phyloP scores from a whole-genome alignment of 106 monocot species.

The Alisma plantagoaquatica region DNA sequence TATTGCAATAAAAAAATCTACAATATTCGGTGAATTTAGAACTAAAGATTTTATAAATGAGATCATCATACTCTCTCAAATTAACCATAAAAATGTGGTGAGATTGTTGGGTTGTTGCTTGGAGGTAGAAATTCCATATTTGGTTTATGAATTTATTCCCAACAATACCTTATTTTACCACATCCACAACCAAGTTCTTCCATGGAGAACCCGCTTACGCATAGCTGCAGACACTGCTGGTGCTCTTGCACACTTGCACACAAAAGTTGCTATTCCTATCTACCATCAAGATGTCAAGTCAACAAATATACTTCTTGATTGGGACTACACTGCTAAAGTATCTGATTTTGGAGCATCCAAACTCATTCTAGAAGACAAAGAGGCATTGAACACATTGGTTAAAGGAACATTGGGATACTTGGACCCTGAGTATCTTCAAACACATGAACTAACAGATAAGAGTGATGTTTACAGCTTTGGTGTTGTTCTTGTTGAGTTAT shows the following conservation, averaged over 20 bases:
- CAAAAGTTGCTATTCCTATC: conserved; percentile 1
- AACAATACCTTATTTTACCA: conserved; percentile 2
- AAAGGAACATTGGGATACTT: conserved; percentile 10
- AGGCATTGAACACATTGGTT: not conserved
- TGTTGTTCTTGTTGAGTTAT: conserved; percentile 7
- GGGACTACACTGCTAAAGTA: conserved; percentile 5
- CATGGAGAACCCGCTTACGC: not conserved
- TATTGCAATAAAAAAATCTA: conserved; percentile 26
- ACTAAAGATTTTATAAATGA: conserved; percentile 21
- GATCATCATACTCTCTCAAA: conserved; percentile 16
- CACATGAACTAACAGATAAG: not conserved
- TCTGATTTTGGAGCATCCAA: conserved; percentile 14
- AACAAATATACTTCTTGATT: conserved; percentile 8
- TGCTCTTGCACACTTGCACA: conserved; percentile 5
- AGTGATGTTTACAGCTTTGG: conserved; percentile 16
- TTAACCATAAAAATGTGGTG: conserved; percentile 23
- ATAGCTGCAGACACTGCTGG: conserved; percentile 1
- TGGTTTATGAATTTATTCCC: conserved; percentile 9
- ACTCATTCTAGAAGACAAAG: not conserved
- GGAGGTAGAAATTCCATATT: conserved; percentile 17
- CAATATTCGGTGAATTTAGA: conserved; percentile 3
- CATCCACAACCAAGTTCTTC: not conserved
- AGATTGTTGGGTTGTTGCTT: conserved; percentile 22
- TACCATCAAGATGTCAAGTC: conserved; percentile 6
- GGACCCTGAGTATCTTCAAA: conserved; percentile 8